A percentile compares a stretch with the other conserved stretches of the same genome.
These are phyloP conservation scores for Candida cerambycidarum DNA, from an alignment of 805 yeast species.

Conservation along the genomic window DNA sequence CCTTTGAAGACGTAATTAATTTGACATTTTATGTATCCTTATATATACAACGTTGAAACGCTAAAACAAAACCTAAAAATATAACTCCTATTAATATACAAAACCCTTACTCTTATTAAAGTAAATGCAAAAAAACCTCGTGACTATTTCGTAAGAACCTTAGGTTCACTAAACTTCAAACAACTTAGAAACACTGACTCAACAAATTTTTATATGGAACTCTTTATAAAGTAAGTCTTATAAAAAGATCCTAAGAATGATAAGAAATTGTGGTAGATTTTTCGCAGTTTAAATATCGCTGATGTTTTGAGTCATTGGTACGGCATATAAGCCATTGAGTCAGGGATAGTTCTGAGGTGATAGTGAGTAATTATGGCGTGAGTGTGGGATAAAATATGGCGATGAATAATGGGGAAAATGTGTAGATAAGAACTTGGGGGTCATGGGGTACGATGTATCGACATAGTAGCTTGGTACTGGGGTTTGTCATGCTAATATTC, in stretches of 20 bases:
- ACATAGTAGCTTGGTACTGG: not conserved
- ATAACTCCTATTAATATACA: constrained; percentile 4
- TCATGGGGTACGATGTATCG: not conserved
- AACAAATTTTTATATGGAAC: not conserved
- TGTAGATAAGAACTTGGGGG: too few relatives aligned
- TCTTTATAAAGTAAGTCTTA: not conserved
- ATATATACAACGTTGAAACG: constrained; percentile 9
- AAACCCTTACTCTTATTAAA: constrained; percentile 3
- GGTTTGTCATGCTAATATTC: too few relatives aligned
- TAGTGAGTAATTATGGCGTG: too few relatives aligned
- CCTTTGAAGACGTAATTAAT: constrained; percentile 2
- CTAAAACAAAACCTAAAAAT: constrained; percentile 3
- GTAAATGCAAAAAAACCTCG: not conserved
- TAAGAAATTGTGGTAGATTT: not conserved
- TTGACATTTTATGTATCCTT: not conserved
- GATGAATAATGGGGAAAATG: too few relatives aligned
- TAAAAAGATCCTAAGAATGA: not conserved
- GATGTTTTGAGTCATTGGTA: constrained; percentile 5
- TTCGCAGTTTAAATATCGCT: constrained; percentile 4
- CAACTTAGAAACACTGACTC: too few relatives aligned
- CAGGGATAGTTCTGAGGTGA: not conserved
- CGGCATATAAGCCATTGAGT: constrained; percentile 2
- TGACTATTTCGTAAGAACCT: too few relatives aligned
- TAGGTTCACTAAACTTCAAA: too few relatives aligned
- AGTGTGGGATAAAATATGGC: too few relatives aligned